Evolutionary conservation across 1,139 yeast genomes (phyloP), one percentile per base, ranked within the genome.

Genomic region (Yamadazyma sp.): DNA sequence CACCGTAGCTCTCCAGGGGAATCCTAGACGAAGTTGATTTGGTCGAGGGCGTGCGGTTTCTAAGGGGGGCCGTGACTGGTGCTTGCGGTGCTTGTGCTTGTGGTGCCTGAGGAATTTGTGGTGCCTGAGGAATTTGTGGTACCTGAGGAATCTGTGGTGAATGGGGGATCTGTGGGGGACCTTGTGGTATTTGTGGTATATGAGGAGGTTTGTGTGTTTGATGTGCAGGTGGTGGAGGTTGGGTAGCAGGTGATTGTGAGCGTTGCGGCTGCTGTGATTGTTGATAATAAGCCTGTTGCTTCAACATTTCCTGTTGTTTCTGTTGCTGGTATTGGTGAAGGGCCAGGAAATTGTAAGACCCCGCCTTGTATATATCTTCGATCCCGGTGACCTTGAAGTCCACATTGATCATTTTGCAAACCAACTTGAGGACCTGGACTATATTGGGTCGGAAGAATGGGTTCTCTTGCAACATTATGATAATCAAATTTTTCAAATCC

Each of bases 401-500:
- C 8, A 56, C 41, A 11, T 58, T 56, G 49, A 62, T 46, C 58
- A 72, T 55, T 39, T 60, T 62, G 18, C 68, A 50, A 15, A 72
- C 53, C 35, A 73, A 54, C 56, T 64, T 65, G 16, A 71, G 50
- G 0, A 72, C 71, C 47, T 91, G 98, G 45, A 82, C 87, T 23
- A 89, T 83, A 57, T 88, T 92, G 7, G 98, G 98, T 51, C 98
- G 74, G 49, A 78, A 74, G 14, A 78, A 59, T 4, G 98, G 96
- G 50, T 83, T 86, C 46, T 84, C 92, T 44, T 84, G 84, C 33
- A 87, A 67, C 79, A 85, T 76, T 22, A 83, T 87, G n/a, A 84
- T 77, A 33, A 91, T 83, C 52, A 92, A 64, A 54, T 84, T 84
- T 54, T 80, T 83, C 51, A 85, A 62, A 46, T 81, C 79, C 2